Evolutionary conservation across 116 monocot species (phyloP), one percentile per base, ranked within the genome.

Genomic region (Posidonia oceanica): DNA sequence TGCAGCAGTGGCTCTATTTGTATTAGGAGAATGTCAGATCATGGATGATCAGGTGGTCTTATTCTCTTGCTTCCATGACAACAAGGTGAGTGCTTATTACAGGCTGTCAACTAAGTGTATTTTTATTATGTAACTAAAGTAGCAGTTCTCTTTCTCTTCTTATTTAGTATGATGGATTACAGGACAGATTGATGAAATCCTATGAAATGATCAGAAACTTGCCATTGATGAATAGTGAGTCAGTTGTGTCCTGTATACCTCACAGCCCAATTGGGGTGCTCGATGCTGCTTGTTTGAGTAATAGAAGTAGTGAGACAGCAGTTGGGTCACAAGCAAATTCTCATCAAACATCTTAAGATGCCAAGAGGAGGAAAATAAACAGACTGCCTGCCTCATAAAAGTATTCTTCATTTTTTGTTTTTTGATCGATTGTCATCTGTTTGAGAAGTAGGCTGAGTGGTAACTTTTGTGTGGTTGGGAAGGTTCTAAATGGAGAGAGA

Each of bases 211-310:
- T 93, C 69, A 83, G 83, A 72, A 83, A 80, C 40, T 71, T 72
- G 29, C n/a, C 66, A 69, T 21, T 75, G 61, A 71, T 68, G 62
- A 77, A 59, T 21, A 56, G 39, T 59, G 59, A 54, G 11, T 75
- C 81, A 20, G 76, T 52, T 61, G 69, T 75, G 16, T 79, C 86
- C 7, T 82, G 75, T 54, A 60, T 71, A 23, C 90, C 87, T 12
- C 83, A 82, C 29, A 98, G 98, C 77, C 98, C 98, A 55, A 86
- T 75, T 79, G 93, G 87, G n/a, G 93, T 93, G 58, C 54, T 98
- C 68, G 89, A 93, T 75, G 84, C 85, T 63, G 85, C 84, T 54
- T 85, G 87, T 71, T 65, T 85, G 67, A 98, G 93, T 69, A 86
- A 87, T 54, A 78, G 63, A 62, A 85, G 81, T 72, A 87, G 83